phyloP scores from a whole-genome alignment of 371 early-diverging fungal genomes.

The Mucor irregularis region DNA sequence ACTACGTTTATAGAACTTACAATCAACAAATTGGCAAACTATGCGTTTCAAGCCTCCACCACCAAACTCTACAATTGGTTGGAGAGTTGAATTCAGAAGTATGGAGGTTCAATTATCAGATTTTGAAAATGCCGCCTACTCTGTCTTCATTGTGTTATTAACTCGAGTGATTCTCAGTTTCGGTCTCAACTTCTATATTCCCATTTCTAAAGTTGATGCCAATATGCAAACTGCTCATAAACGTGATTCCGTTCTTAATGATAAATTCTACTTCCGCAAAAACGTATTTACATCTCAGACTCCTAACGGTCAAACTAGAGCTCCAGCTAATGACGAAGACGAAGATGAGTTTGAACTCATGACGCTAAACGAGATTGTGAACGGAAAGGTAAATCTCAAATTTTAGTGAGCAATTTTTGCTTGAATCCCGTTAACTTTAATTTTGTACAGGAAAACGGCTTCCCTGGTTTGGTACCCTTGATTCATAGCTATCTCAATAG shows the following conservation, averaged over 20 bases:
- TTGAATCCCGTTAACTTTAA: neutral
- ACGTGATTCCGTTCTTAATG: slow-evolving; percentile 78
- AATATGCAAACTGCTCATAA: slow-evolving; percentile 93
- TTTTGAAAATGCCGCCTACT: slow-evolving; percentile 97
- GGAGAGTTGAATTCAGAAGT: slow-evolving; percentile 98
- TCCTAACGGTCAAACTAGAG: neutral
- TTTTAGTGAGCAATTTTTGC: no score
- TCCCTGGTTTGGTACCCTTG: slow-evolving; percentile 86
- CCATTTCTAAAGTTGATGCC: slow-evolving; percentile 92
- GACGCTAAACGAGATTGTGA: slow-evolving; percentile 94
- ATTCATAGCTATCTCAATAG: slow-evolving; percentile 82
- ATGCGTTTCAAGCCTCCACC: slow-evolving; percentile 99
- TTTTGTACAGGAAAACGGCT: slow-evolving; percentile 51
- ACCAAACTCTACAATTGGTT: slow-evolving; percentile 84
- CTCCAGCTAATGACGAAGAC: slow-evolving; percentile 17
- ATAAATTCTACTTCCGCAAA: slow-evolving; percentile 91
- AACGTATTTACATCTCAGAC: slow-evolving; percentile 59
- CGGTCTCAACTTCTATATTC: slow-evolving; percentile 95
- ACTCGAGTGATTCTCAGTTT: slow-evolving; percentile 90
- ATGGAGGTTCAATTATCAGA: slow-evolving; percentile 99
- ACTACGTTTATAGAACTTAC: slow-evolving; percentile 78
- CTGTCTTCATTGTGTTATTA: slow-evolving; percentile 91
- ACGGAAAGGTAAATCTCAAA: slow-evolving; percentile 78
- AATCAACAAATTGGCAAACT: slow-evolving; percentile 99
- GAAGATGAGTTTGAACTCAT: slow-evolving; percentile 74